Evolutionary conservation across 345 rosid genomes (phyloP).

Genomic region (Gossypium australe): DNA sequence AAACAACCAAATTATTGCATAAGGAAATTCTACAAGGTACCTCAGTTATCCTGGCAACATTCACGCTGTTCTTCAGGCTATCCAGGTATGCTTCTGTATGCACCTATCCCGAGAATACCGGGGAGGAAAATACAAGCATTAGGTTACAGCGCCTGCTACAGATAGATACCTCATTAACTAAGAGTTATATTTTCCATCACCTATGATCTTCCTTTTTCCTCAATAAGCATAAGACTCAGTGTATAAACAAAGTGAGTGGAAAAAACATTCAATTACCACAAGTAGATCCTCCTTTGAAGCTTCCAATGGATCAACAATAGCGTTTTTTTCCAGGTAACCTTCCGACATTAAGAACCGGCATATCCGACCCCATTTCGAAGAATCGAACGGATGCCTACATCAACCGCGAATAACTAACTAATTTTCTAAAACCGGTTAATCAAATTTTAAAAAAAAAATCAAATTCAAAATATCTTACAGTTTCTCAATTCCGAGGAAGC

Average conservation of each 20-base stretch:
- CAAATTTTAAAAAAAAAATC: neutral
- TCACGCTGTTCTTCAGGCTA: constrained; percentile 67
- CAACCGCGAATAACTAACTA: constrained; percentile 7
- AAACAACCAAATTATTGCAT: constrained; percentile 1
- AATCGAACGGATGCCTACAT: constrained; percentile 91
- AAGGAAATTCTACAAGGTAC: constrained; percentile 29
- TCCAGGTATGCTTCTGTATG: constrained; percentile 70
- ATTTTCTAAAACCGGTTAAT: neutral
- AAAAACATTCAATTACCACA: constrained; percentile 49
- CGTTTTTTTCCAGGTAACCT: constrained; percentile 47
- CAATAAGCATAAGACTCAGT: neutral
- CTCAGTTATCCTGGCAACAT: constrained; percentile 77
- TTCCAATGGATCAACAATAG: constrained; percentile 70
- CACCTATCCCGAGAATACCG: constrained; percentile 39
- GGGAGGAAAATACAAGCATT: neutral
- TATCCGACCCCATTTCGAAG: constrained; percentile 86
- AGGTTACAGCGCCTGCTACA: neutral
- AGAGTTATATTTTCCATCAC: neutral
- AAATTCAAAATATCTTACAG: constrained; percentile 42
- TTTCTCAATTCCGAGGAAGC: constrained; percentile 87
- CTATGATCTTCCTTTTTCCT: neutral
- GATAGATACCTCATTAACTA: neutral
- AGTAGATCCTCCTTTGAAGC: constrained; percentile 80
- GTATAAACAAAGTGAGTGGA: neutral
- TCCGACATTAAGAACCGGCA: constrained; percentile 54